Base-by-base conservation (phyloP, 306 rosid genomes). In the Sophora flavescens region DNA sequence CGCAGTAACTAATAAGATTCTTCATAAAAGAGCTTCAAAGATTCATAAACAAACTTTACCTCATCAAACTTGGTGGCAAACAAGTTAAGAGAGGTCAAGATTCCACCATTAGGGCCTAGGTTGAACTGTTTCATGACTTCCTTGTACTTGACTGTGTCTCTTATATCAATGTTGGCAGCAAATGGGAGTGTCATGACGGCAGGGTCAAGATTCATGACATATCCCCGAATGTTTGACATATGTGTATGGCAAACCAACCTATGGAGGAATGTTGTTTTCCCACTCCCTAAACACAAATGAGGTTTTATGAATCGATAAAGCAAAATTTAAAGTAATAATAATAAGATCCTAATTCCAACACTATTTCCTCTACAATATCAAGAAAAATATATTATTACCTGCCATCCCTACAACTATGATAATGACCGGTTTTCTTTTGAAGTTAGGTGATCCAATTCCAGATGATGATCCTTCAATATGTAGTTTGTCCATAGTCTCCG, bases 81-180 rank as follows among this genome's bases (percentile, higher is more conserved):
- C 88, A 95, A 86, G 88, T 95, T 92, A 50, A 95, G 91, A 0
- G 99, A 95, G 8, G 99, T 95, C 87, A 92, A 83, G 72, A 92
- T 95, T 64, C 97, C 99, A 4, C 97, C 97, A 83, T 95, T 95
- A 3, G 99, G 99, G 15, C 99, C 99, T 28, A 95, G 99, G 83
- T 95, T 95, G 80, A 82, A 92, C 75, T 95, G 97, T 76, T 91
- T 95, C 97, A 95, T 95, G 78, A 95, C 97, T 82, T 90, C 97
- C 86, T 91, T 95, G 82, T 95, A 92, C 64, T 86, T 87, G 36
- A 95, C 99, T 30, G 97, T 92, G 70, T 95, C 99, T 84, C 99
- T 87, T 53, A 95, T 89, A 70, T 95, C 99, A 14, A 95, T 92
- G 70, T 92, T 92, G 39, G 93, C 88, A 32, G 84, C 93, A 18